Base-by-base conservation (phyloP, 371 early-diverging fungal species). In the Fennellomyces sp. region DNA sequence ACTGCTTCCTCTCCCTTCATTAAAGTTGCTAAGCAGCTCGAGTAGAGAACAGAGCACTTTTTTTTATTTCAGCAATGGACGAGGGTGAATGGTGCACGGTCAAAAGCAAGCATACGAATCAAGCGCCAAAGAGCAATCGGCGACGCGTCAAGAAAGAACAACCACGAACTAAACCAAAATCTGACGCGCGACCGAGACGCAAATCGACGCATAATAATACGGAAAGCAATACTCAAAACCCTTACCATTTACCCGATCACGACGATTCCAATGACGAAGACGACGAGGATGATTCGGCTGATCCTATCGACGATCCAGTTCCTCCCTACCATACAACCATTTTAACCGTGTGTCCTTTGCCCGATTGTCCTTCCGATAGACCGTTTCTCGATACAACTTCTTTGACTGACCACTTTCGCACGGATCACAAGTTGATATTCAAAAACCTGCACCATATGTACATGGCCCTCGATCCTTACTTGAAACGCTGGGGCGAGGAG, bases 391-490 rank as follows among this genome's bases (percentile, higher is more conserved):
- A 90, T 58, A 88, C 91, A 6, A 86, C 83, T 5, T 77, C 85
- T 15, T 69, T 92, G 7, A 83, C 84, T 10, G 67, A 68, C 0
- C 95, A 95, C 66, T 66, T 95, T 53, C 79, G 84, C 42, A 61
- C 75, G 5, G 81, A 68, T 3, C 96, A 95, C 69, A 48, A 75
- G 10, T n/a, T 92, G 19, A 72, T 68, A 4, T 88, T 94, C 63
- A 81, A 81, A 63, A 86, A 93, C 57, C 68, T 92, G 15, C 85
- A 88, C 58, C 92, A 94, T 60, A 92, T 94, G 86, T 86, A 88
- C 60, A 88, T 92, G 58, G 85, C 87, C 10, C 66, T 94, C 54
- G 91, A 94, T 54, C 69, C 80, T 28, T 96, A 96, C 69, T 67
- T 96, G 35, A 72, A 68, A 26, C 83, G 82, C 35, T 94, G 92